These are phyloP conservation scores for Melastoma malabathricum DNA, from an alignment of 345 rosid genomes.

Conservation along the genomic window DNA sequence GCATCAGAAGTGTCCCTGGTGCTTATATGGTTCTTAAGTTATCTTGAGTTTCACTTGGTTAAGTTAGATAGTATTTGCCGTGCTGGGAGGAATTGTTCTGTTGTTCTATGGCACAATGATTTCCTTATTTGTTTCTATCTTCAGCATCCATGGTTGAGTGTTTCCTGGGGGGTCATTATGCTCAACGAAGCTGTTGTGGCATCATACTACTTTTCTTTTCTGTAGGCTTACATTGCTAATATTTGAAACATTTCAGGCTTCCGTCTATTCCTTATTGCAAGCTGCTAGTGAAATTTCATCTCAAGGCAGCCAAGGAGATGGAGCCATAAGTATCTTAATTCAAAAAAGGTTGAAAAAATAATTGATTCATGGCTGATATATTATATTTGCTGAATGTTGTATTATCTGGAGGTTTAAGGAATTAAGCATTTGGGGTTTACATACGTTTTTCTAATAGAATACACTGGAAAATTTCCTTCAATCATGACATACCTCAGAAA, in stretches of 20 bases:
- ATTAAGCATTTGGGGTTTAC: no score
- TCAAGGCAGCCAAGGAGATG: constrained; percentile 61
- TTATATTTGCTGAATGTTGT: no score
- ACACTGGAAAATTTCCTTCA: no score
- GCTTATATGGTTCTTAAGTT: neutral
- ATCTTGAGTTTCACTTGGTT: neutral
- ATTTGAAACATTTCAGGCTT: constrained; percentile 46
- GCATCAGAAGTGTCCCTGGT: constrained; percentile 3
- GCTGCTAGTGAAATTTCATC: constrained; percentile 85
- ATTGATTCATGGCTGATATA: no score
- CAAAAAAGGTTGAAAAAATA: constrained; percentile 51
- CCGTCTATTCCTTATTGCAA: constrained; percentile 71
- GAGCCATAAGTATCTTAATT: constrained; percentile 56
- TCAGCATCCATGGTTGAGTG: no score
- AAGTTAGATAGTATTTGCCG: no score
- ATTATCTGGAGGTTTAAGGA: no score
- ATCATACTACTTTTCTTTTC: no score
- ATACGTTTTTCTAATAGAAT: no score
- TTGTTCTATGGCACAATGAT: neutral
- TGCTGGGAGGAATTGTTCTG: neutral
- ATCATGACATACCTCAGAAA: no score
- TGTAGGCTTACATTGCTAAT: constrained; percentile 9
- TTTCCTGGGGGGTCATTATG: neutral
- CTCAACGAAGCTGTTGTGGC: neutral
- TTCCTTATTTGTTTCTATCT: no score